phyloP scores from a whole-genome alignment of 306 rosid species.

The Acacia crassicarpa region DNA sequence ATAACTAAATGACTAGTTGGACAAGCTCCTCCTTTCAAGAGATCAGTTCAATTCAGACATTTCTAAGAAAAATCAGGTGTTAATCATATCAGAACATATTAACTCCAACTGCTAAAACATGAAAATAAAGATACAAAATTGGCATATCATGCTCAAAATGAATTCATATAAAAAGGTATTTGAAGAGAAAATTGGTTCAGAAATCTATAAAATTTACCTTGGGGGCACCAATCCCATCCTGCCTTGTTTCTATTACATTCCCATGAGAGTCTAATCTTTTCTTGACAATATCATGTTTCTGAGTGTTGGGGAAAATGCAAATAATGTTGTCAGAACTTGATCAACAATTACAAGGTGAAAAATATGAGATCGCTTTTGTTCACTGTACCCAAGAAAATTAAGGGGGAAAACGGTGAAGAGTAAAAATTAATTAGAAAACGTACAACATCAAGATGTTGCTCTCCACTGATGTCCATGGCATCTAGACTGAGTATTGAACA shows the following conservation, averaged over 20 bases:
- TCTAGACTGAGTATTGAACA: conserved; percentile 94
- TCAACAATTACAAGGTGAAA: background rate
- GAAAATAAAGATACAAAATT: background rate
- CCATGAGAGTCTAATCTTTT: conserved; percentile 89
- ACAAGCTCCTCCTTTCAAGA: conserved; percentile 7
- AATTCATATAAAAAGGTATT: background rate
- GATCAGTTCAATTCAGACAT: background rate
- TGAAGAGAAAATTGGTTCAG: background rate
- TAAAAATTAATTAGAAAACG: conserved; percentile 37
- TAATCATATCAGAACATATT: background rate
- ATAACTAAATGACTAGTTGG: background rate
- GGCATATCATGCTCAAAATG: background rate
- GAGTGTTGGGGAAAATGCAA: conserved; percentile 31
- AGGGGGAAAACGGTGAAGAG: background rate
- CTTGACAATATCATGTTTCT: conserved; percentile 94
- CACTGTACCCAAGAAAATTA: background rate
- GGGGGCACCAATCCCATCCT: conserved; percentile 89
- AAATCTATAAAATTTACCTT: conserved; percentile 48
- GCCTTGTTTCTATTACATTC: conserved; percentile 85
- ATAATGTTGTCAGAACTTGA: background rate
- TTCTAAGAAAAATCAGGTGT: background rate
- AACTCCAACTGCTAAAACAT: background rate
- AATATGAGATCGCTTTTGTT: background rate
- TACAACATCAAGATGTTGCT: conserved; percentile 97
- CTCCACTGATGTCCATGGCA: conserved; percentile 99